These are phyloP conservation scores for Papiliotrema laurentii DNA, from an alignment of 1,284 basidiomycete genomes.

Conservation along the genomic window DNA sequence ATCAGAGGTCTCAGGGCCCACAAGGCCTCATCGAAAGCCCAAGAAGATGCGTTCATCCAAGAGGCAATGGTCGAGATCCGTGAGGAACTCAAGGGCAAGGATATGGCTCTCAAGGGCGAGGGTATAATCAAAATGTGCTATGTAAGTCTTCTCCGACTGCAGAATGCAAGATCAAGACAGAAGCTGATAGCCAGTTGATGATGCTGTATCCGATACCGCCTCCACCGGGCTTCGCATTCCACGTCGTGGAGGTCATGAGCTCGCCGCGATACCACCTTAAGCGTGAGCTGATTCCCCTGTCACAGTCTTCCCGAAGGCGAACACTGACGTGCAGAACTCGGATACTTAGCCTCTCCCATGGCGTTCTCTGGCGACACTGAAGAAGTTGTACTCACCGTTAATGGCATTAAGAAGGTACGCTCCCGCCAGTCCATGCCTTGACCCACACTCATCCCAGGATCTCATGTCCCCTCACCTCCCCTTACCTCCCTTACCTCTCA, in stretches of 20 bases:
- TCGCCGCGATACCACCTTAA: constrained; percentile 87
- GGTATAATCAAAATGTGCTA: constrained; percentile 96
- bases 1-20: constrained; percentile 75
- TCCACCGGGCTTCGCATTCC: constrained; percentile 61
- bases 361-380: constrained; percentile 93
- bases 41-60: constrained; percentile 50
- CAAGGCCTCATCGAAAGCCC: constrained; percentile 45
- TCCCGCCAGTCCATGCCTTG: constrained; percentile 6
- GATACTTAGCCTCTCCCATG: constrained; percentile 89
- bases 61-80: constrained; percentile 66
- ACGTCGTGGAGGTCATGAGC: constrained; percentile 98
- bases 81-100: constrained; percentile 83
- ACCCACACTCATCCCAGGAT: constrained; percentile 56
- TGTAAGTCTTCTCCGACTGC: constrained; percentile 57
- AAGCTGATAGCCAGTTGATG: constrained; percentile 40
- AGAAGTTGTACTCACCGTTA: constrained; percentile 95
- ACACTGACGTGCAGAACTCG: constrained; percentile 57
- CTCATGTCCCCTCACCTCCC: constrained; percentile 65
- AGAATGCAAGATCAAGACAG: neutral
- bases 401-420: constrained; percentile 91
- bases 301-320: neutral
- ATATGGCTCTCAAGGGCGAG: constrained; percentile 94
- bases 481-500: constrained; percentile 76
- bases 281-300: constrained; percentile 33
- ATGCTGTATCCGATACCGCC: constrained; percentile 51